A percentile compares a stretch with the other conserved stretches of the same genome.
Evolutionary conservation across 2,329 filamentous ascomycete species (phyloP).

Genomic region (Sporothrix phasma): DNA sequence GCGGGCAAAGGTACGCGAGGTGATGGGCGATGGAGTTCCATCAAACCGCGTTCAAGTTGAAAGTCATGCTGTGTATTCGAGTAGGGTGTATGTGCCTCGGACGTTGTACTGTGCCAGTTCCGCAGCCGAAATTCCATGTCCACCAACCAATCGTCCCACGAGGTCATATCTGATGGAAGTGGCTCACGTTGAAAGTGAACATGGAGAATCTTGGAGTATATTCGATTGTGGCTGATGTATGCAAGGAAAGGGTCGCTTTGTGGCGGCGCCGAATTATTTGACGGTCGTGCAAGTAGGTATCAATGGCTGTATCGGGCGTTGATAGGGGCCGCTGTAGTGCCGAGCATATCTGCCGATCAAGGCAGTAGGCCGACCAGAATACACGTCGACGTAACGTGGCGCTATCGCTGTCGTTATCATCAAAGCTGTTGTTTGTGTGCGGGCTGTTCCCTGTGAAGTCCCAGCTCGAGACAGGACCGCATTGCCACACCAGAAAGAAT

Average conservation of each 20-base stretch:
- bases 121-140: slow-evolving; percentile 14
- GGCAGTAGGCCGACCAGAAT: slow-evolving; percentile 18
- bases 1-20: slow-evolving; percentile 15
- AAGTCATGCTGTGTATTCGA: slow-evolving; percentile 2
- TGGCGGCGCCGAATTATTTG: background rate
- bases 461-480: slow-evolving; percentile 18
- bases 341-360: slow-evolving; percentile 18
- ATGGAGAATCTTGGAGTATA: slow-evolving; percentile 17
- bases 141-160: slow-evolving; percentile 17
- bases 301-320: slow-evolving; percentile 15
- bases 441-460: slow-evolving; percentile 11
- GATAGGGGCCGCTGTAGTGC: slow-evolving; percentile 16
- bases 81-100: background rate
- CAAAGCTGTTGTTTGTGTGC: no score
- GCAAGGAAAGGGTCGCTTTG: slow-evolving; percentile 10
- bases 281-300: slow-evolving; percentile 3
- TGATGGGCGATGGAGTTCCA: slow-evolving; percentile 16
- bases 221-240: slow-evolving; percentile 11
- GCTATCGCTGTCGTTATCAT: background rate
- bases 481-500: slow-evolving; percentile 18
- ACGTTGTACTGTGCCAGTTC: slow-evolving; percentile 6
- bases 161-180: background rate
- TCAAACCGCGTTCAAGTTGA: slow-evolving; percentile 11
- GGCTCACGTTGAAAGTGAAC: slow-evolving; percentile 17
- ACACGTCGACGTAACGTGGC: slow-evolving; percentile 11